These are phyloP conservation scores for Pseudocercospora fijiensis DNA, from an alignment of 2,329 filamentous ascomycete species.

Conservation along the genomic window DNA sequence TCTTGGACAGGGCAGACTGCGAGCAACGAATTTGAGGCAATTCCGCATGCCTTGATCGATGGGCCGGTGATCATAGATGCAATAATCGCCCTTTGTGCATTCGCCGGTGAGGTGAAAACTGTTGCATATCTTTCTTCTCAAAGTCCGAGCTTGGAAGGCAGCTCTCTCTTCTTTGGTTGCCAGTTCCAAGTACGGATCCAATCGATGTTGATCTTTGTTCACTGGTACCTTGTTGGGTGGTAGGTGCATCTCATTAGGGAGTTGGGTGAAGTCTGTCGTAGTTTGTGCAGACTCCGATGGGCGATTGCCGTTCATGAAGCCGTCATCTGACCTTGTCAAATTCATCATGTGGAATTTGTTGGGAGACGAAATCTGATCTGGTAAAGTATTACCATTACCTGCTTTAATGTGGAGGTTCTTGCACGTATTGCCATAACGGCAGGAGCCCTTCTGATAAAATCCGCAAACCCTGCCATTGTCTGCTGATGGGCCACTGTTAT, in stretches of 20 bases:
- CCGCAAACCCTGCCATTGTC: slow-evolving; percentile 20
- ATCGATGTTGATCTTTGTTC: slow-evolving; percentile 49
- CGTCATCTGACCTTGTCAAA: slow-evolving; percentile 23
- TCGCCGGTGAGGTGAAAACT: slow-evolving; percentile 44
- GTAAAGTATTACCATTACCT: slow-evolving; percentile 22
- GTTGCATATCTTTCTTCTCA: slow-evolving; percentile 51
- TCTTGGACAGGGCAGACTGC: slow-evolving; percentile 45
- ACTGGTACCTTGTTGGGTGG: slow-evolving; percentile 43
- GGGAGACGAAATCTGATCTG: slow-evolving; percentile 6
- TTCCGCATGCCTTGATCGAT: slow-evolving; percentile 43
- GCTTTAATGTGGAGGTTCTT: slow-evolving; percentile 29
- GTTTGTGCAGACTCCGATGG: neutral
- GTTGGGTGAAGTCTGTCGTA: neutral
- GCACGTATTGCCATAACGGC: slow-evolving; percentile 36
- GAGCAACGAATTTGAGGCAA: slow-evolving; percentile 48
- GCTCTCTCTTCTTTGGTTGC: slow-evolving; percentile 42
- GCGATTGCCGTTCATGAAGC: slow-evolving; percentile 24
- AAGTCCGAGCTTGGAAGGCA: slow-evolving; percentile 43
- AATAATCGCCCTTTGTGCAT: slow-evolving; percentile 39
- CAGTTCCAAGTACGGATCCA: slow-evolving; percentile 46
- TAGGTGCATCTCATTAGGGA: slow-evolving; percentile 30
- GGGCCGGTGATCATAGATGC: slow-evolving; percentile 50
- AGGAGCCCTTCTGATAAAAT: slow-evolving; percentile 34
- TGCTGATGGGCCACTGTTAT: neutral
- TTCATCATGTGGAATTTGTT: slow-evolving; percentile 18